Evolutionary conservation across 1,284 basidiomycete species (phyloP), one percentile per base, ranked within the genome.

Genomic region (Sporisorium sorghi): DNA sequence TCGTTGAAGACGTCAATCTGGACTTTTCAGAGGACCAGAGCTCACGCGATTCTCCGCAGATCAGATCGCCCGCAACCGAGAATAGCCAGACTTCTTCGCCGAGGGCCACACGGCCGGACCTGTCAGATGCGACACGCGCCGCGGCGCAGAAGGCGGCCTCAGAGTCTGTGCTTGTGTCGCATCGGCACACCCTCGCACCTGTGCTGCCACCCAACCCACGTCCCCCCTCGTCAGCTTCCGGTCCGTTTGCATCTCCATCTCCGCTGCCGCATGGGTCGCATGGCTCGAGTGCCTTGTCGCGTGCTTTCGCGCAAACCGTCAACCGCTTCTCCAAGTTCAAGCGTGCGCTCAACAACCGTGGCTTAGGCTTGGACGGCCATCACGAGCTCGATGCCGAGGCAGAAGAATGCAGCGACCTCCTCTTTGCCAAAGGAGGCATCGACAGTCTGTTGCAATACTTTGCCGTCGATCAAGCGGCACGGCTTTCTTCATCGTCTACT

Each of bases 311-410:
- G 44, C 92, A 90, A 84, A 92, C 92, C 1, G 90, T 93, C 51
- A 91, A 92, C 2, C 88, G 90, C 4, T 85, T 93, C 15, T 92
- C 92, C 9, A 87, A 91, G n/a, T 92, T 92, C 90, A 91, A 88
- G 74, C 88, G 91, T 3, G 91, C 91, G 14, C 82, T 93, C 47
- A 62, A 58, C 19, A 67, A 30, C 28, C 73, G 61, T 9, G 61
- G 64, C 33, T 35, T 68, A 6, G 60, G 57, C 52, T 30, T 59
- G 23, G 63, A 78, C 24, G 44, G 48, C 2, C 21, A 53, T 33
- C 21, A 65, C 28, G 78, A 76, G 23, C 55, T 76, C 39, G 73
- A 80, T 19, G 44, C 69, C 30, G 73, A 70, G 47, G 72, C 48
- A 85, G 86, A 10, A 85, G 87, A 42, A 87, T 89, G 28, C 53